These are phyloP conservation scores for Boletus insuetus DNA, from an alignment of 768 basidiomycete genomes.

Conservation along the genomic window DNA sequence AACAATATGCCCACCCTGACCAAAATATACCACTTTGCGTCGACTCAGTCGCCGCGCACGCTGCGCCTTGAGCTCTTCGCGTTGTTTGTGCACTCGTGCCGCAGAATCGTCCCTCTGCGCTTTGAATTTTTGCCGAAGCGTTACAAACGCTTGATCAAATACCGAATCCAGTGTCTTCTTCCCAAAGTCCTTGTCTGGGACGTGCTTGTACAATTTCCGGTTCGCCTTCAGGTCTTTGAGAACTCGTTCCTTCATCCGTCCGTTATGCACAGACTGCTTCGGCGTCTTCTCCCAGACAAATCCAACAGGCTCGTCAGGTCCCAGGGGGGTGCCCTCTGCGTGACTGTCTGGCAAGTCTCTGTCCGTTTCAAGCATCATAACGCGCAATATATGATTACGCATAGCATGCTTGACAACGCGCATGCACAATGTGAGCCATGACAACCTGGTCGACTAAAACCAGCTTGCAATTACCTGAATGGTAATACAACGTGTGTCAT, in stretches of 20 bases:
- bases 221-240: conserved; percentile 58
- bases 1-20: neutral
- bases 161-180: conserved; percentile 57
- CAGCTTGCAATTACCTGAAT: conserved; percentile 50
- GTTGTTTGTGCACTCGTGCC: conserved; percentile 44
- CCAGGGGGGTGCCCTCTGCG: conserved; percentile 47
- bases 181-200: conserved; percentile 62
- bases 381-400: conserved; percentile 58
- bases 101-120: conserved; percentile 50
- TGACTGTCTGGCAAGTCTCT: conserved; percentile 62
- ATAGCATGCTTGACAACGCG: conserved; percentile 56
- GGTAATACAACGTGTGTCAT: conserved; percentile 63
- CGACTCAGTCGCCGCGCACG: conserved; percentile 59
- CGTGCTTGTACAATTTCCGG: conserved; percentile 56
- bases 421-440: conserved; percentile 2
- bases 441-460: neutral
- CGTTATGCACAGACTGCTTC: conserved; percentile 72
- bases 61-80: conserved; percentile 61
- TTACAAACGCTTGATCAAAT: conserved; percentile 72
- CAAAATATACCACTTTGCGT: conserved; percentile 55
- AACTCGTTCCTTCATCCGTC: conserved; percentile 64
- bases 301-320: conserved; percentile 54
- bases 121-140: conserved; percentile 64
- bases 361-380: conserved; percentile 56
- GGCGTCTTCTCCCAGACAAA: conserved; percentile 81